These are phyloP conservation scores for Dacryopinax primogenitus DNA, from an alignment of 768 basidiomycete genomes.

Conservation along the genomic window DNA sequence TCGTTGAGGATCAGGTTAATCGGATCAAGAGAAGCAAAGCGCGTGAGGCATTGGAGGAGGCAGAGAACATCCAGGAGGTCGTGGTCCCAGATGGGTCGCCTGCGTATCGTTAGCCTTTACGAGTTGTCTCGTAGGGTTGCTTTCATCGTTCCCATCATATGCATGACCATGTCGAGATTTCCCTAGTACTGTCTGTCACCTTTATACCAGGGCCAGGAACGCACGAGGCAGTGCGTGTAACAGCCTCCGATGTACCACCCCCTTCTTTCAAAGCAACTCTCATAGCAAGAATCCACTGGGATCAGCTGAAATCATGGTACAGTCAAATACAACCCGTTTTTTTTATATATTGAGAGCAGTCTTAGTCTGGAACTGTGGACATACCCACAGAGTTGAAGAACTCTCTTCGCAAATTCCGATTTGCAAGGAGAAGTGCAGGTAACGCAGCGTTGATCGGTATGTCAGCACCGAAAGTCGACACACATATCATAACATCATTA, in stretches of 20 bases:
- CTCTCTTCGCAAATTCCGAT: conserved; percentile 71
- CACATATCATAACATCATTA: neutral
- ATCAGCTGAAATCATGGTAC: neutral
- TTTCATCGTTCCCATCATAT: no score
- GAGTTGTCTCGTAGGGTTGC: neutral
- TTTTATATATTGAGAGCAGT: neutral
- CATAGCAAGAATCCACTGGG: neutral
- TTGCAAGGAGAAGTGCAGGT: conserved; percentile 48
- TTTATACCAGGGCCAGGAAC: no score
- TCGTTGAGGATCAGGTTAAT: neutral
- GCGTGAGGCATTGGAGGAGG: neutral
- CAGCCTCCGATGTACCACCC: no score
- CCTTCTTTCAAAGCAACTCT: no score
- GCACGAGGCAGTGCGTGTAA: no score
- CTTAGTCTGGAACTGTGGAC: conserved; percentile 64
- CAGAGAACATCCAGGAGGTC: neutral
- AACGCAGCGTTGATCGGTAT: conserved; percentile 54
- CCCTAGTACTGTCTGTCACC: no score
- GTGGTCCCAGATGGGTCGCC: neutral
- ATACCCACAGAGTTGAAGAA: conserved; percentile 69
- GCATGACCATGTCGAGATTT: no score
- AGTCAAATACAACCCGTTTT: neutral
- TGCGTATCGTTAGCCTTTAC: neutral
- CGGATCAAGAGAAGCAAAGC: neutral
- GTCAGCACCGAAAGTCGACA: neutral